Evolutionary conservation across 495 filamentous ascomycete species (phyloP), one percentile per base, ranked within the genome.

Genomic region (Xylaria longipes): DNA sequence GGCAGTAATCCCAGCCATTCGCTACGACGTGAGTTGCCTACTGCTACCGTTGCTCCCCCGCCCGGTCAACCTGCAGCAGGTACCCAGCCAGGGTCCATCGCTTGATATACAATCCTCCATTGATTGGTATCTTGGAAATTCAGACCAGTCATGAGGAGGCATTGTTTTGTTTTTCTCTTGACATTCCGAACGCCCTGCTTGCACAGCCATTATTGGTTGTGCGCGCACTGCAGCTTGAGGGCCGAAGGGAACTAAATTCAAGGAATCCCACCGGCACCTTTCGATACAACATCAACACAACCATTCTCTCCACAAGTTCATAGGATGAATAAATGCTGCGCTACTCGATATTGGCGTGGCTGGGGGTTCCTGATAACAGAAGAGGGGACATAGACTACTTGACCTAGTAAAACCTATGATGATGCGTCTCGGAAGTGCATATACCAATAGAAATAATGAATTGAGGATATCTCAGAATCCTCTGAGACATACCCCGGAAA

Each of bases 41-140:
- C 48, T 67, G 33, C 35, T 48, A 20, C 62, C 15, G 9, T 50
- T 33, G 7, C 43, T 37, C 63, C 45, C 45, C 29, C 41, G 6
- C 41, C 27, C 25, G 41, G n/a, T n/a, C 41, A 52, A 37, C 45
- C 62, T 35, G 43, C 46, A 66, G 45, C 48, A 43, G 46, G 46
- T 6, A 56, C 17, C 65, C 3, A 43, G 6, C 20, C 65, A 43
- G 65, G 11, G n/a, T 12, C 39, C 48, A 4, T 65, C 31, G 4
- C 1, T 14, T 22, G 5, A 33, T n/a, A 22, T 48, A 14, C 9
- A 39, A 8, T 15, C 20, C 45, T 52, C 20, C 15, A 12, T 22
- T 25, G 45, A 52, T 52, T 66, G 63, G 63, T 12, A n/a, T 65
- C 22, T 35, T 15, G 4, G 63, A 0, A 29, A 11, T 52, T 17